phyloP scores from a whole-genome alignment of 352 stramenopile genomes.

The Phytopythium kandeliae region DNA sequence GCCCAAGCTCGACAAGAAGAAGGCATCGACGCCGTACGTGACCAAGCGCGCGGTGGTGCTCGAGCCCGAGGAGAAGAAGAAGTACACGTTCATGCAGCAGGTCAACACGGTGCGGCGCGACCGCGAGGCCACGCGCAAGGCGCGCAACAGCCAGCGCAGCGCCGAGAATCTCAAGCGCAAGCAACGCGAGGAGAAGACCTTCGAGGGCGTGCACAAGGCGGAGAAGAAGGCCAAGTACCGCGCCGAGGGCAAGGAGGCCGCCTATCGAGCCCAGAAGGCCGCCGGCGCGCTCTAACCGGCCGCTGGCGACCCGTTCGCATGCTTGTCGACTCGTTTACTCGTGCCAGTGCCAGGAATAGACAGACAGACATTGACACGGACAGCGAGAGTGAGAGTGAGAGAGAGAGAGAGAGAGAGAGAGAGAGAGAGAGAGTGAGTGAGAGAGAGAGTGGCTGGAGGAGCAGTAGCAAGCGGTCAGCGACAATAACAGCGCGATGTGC shows the following conservation, averaged over 20 bases:
- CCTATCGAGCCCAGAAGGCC: conserved; percentile 45
- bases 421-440: too few relatives aligned
- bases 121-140: conserved; percentile 92
- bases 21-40: conserved; percentile 81
- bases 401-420: too few relatives aligned
- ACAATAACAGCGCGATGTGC: too few relatives aligned
- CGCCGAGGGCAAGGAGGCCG: conserved; percentile 70
- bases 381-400: too few relatives aligned
- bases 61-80: conserved; percentile 95
- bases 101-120: conserved; percentile 97
- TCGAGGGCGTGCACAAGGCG: conserved; percentile 74
- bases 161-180: conserved; percentile 90
- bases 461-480: too few relatives aligned
- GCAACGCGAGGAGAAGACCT: conserved; percentile 87
- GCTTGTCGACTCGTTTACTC: neutral
- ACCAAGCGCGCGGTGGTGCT: conserved; percentile 91
- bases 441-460: neutral
- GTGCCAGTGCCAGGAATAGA: conserved; percentile 2
- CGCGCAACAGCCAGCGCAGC: conserved; percentile 85
- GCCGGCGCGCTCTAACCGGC: conserved; percentile 10
- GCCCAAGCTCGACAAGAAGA: conserved; percentile 92
- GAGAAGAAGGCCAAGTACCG: conserved; percentile 88
- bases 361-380: too few relatives aligned
- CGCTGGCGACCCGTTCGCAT: too few relatives aligned
- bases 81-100: conserved; percentile 96